Conservation (phyloP, 805 yeast species). For the Groenewaldozyma tartarivorans region DNA sequence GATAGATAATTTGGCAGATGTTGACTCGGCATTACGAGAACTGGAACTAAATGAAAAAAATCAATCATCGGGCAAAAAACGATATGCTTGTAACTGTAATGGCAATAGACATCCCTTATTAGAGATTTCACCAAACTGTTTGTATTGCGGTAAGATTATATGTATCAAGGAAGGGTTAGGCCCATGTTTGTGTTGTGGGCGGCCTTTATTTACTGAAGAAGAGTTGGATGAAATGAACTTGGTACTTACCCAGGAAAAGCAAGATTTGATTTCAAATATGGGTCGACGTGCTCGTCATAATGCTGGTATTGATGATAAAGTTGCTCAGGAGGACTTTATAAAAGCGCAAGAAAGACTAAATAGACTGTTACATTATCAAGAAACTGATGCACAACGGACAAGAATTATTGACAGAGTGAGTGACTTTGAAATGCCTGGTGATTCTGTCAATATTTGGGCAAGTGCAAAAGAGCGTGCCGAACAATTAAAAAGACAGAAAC, state of each 20-base stretch:
- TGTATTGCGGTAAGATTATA: slow-evolving; percentile 88
- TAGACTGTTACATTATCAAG: slow-evolving; percentile 69
- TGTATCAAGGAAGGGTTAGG: slow-evolving; percentile 86
- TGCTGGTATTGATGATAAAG: slow-evolving; percentile 22
- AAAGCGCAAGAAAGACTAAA: slow-evolving; percentile 70
- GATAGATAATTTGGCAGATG: slow-evolving; percentile 49
- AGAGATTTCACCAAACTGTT: slow-evolving; percentile 86
- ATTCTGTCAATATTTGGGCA: slow-evolving; percentile 65
- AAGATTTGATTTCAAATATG: slow-evolving; percentile 26
- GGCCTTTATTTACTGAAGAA: slow-evolving; percentile 49
- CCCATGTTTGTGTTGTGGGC: slow-evolving; percentile 78
- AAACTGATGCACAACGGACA: slow-evolving; percentile 81
- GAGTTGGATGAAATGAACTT: slow-evolving; percentile 50
- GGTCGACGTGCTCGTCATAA: slow-evolving; percentile 30
- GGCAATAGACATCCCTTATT: slow-evolving; percentile 82
- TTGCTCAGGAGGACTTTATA: slow-evolving; percentile 43
- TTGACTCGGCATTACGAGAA: slow-evolving; percentile 51
- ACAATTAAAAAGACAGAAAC: slow-evolving; percentile 78
- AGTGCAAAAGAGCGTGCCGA: slow-evolving; percentile 76
- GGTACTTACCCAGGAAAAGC: slow-evolving; percentile 50
- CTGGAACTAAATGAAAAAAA: slow-evolving; percentile 33
- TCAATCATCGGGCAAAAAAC: slow-evolving; percentile 18
- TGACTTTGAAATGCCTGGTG: slow-evolving; percentile 62
- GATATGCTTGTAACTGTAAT: slow-evolving; percentile 63
- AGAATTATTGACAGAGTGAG: slow-evolving; percentile 87